These are phyloP conservation scores for Hura crepitans DNA, from an alignment of 441 rosid genomes.

Conservation along the genomic window DNA sequence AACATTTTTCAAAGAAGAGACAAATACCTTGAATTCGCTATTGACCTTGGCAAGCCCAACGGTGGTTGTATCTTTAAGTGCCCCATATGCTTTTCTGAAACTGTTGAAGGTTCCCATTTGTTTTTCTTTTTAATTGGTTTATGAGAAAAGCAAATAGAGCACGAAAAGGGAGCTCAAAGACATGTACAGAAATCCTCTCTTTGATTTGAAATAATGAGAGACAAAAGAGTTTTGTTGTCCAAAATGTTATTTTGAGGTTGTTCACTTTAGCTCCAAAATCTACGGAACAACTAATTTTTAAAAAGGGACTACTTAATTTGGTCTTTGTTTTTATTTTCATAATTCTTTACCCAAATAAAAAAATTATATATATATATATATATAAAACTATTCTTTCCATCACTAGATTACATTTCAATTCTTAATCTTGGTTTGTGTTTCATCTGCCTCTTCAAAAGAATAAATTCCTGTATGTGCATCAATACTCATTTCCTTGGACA, in stretches of 20 bases:
- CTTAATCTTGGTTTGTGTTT: too few relatives aligned
- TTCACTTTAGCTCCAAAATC: slow-evolving; percentile 13
- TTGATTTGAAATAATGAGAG: slow-evolving; percentile 7
- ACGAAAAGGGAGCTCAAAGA: neutral
- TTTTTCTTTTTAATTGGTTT: neutral
- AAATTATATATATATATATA: too few relatives aligned
- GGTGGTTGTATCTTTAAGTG: slow-evolving; percentile 72
- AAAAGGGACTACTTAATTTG: neutral
- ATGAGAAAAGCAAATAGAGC: neutral
- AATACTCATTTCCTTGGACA: too few relatives aligned
- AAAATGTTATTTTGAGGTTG: neutral
- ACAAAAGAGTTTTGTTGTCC: neutral
- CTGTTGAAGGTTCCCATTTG: slow-evolving; percentile 65
- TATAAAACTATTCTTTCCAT: too few relatives aligned
- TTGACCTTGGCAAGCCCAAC: slow-evolving; percentile 86
- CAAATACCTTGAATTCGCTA: slow-evolving; percentile 63
- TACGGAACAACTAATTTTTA: slow-evolving; percentile 13
- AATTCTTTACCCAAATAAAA: too few relatives aligned
- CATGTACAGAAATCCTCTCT: neutral
- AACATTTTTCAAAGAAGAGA: neutral
- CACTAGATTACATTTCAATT: too few relatives aligned
- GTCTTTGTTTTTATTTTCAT: too few relatives aligned
- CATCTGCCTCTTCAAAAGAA: too few relatives aligned
- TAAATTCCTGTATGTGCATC: too few relatives aligned
- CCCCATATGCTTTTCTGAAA: slow-evolving; percentile 73